A percentile compares a stretch with the other conserved stretches of the same genome.
Conservation (phyloP, 1,139 yeast species). For the Taiozyma sp. region DNA sequence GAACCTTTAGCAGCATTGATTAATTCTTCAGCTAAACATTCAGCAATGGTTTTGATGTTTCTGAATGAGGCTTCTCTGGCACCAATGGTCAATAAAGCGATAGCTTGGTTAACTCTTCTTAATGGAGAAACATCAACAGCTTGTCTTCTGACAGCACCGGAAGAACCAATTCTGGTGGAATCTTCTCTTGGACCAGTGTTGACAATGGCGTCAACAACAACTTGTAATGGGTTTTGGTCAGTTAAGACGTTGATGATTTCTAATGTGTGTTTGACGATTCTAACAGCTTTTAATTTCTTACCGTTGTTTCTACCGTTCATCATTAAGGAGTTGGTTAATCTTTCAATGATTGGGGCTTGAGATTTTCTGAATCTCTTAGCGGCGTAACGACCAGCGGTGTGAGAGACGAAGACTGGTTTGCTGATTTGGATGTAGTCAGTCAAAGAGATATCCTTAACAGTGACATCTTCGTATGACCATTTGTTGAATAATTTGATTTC, state of each 20-base stretch:
- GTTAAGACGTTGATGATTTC: slow-evolving; percentile 97
- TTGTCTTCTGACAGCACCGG: slow-evolving; percentile 99
- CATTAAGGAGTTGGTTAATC: slow-evolving; percentile 99
- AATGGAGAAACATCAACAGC: slow-evolving; percentile 99
- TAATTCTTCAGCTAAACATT: slow-evolving; percentile 99
- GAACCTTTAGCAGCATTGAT: slow-evolving; percentile 99
- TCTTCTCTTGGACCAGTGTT: slow-evolving; percentile 99
- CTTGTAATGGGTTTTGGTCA: slow-evolving; percentile 99
- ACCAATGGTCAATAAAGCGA: slow-evolving; percentile 97
- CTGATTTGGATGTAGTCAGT: slow-evolving; percentile 98
- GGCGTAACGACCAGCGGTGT: slow-evolving; percentile 99
- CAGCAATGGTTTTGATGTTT: slow-evolving; percentile 99
- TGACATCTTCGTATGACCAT: slow-evolving; percentile 98
- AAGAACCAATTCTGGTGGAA: slow-evolving; percentile 99
- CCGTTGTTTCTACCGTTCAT: slow-evolving; percentile 99
- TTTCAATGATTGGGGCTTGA: slow-evolving; percentile 98
- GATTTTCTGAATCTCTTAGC: slow-evolving; percentile 99
- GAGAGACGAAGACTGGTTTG: slow-evolving; percentile 96
- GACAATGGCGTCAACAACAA: slow-evolving; percentile 97
- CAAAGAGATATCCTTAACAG: slow-evolving; percentile 96
- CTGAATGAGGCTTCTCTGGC: slow-evolving; percentile 99
- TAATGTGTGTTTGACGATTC: slow-evolving; percentile 98
- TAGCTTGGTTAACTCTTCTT: slow-evolving; percentile 99
- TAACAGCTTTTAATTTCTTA: slow-evolving; percentile 99
- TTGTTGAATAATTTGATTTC: slow-evolving; percentile 99